phyloP scores from a whole-genome alignment of 1,284 basidiomycete genomes.

The Cryptococcus floricola region DNA sequence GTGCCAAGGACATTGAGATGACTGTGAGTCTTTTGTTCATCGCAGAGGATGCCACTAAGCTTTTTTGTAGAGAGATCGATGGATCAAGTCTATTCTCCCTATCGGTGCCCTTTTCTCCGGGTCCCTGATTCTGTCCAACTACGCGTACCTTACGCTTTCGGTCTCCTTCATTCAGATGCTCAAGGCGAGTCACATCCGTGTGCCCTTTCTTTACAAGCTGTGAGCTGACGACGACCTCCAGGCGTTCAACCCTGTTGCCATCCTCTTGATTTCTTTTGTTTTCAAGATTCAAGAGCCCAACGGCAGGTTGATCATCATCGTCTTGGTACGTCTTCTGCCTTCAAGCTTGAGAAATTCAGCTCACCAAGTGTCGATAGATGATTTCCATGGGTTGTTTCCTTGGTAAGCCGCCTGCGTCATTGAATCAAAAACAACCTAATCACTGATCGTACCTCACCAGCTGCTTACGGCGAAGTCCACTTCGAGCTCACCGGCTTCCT shows the following conservation, averaged over 20 bases:
- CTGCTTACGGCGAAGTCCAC: slow-evolving; percentile 69
- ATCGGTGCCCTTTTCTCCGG: slow-evolving; percentile 90
- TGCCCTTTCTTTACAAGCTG: too few relatives aligned
- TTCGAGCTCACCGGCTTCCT: slow-evolving; percentile 86
- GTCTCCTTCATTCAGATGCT: slow-evolving; percentile 98
- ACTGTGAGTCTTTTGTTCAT: slow-evolving; percentile 49
- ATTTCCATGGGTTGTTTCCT: slow-evolving; percentile 88
- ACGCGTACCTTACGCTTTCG: slow-evolving; percentile 85
- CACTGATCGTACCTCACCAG: slow-evolving; percentile 10
- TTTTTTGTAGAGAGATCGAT: slow-evolving; percentile 59
- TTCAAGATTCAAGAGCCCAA: slow-evolving; percentile 86
- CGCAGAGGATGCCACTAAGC: neutral
- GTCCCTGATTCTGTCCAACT: slow-evolving; percentile 87
- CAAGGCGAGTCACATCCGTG: slow-evolving; percentile 58
- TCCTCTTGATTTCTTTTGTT: slow-evolving; percentile 88
- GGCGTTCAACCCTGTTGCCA: slow-evolving; percentile 96
- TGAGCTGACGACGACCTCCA: slow-evolving; percentile 39
- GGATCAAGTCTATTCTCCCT: slow-evolving; percentile 82
- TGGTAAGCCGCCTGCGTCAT: slow-evolving; percentile 53
- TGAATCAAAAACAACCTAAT: neutral
- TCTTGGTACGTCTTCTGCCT: slow-evolving; percentile 51
- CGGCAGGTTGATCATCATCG: slow-evolving; percentile 72
- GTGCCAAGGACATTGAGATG: slow-evolving; percentile 80
- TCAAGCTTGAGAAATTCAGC: neutral
- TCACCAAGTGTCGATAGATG: slow-evolving; percentile 52